A percentile compares a stretch with the other conserved stretches of the same genome.
phyloP scores from a whole-genome alignment of 805 yeast species.

The Starmerella riodocensis region DNA sequence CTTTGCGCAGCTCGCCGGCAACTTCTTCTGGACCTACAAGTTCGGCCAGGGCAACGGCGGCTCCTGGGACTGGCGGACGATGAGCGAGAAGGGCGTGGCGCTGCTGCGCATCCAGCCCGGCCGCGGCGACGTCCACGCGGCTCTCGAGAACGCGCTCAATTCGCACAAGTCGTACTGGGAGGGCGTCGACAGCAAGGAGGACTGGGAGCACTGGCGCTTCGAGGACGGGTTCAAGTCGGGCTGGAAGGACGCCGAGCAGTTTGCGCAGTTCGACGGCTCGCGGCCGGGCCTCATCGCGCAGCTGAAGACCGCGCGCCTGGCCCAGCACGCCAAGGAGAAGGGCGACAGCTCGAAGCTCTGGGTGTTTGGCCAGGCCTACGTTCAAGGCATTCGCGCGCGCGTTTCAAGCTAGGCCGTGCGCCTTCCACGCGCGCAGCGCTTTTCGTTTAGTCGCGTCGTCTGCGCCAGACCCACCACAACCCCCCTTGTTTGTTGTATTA shows the following conservation, averaged over 20 bases:
- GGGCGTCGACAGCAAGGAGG: slow-evolving; percentile 39
- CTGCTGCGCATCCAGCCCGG: slow-evolving; percentile 8
- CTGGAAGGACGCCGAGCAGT: slow-evolving; percentile 58
- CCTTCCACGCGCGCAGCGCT: too few relatives aligned
- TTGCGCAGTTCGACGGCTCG: slow-evolving; percentile 57
- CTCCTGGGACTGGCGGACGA: slow-evolving; percentile 85
- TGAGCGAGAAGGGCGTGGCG: slow-evolving; percentile 28
- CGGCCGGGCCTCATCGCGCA: slow-evolving; percentile 60
- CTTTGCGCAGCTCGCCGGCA: slow-evolving; percentile 46
- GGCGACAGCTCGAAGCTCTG: slow-evolving; percentile 52
- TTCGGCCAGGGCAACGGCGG: slow-evolving; percentile 86
- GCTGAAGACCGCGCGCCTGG: slow-evolving; percentile 50
- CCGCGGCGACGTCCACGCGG: slow-evolving; percentile 19
- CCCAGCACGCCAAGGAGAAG: slow-evolving; percentile 43
- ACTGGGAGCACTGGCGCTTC: slow-evolving; percentile 70
- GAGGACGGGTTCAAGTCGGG: slow-evolving; percentile 66
- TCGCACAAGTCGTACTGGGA: slow-evolving; percentile 62
- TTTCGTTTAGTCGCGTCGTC: too few relatives aligned
- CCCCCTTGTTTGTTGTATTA: too few relatives aligned
- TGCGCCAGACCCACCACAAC: too few relatives aligned
- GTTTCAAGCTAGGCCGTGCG: background rate
- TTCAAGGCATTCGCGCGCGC: slow-evolving; percentile 39
- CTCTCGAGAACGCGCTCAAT: slow-evolving; percentile 28
- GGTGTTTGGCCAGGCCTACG: slow-evolving; percentile 87
- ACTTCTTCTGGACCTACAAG: slow-evolving; percentile 83